phyloP scores from a whole-genome alignment of 768 basidiomycete genomes.

The Macrolepiota fuliginosa region DNA sequence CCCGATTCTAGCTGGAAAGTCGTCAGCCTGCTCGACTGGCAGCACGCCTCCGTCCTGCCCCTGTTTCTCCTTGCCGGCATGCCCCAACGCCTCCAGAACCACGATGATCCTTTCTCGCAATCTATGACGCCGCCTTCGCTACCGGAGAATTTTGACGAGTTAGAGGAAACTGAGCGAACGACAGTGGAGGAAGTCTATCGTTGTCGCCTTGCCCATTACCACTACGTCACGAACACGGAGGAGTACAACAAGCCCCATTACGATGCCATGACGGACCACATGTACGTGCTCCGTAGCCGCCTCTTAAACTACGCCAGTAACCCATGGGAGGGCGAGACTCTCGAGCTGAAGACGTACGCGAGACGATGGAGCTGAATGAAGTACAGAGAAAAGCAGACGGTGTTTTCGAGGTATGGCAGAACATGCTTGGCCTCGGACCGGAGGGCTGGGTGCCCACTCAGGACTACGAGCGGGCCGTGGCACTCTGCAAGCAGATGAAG shows the following conservation, averaged over 20 bases:
- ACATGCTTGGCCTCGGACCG: constrained; percentile 29
- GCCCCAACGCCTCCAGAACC: constrained; percentile 44
- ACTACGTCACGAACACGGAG: constrained; percentile 44
- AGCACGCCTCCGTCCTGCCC: constrained; percentile 54
- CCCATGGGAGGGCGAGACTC: constrained; percentile 52
- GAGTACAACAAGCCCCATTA: constrained; percentile 44
- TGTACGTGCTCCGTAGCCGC: constrained; percentile 26
- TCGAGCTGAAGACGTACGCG: constrained; percentile 42
- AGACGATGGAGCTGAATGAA: constrained; percentile 38
- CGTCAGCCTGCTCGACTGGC: constrained; percentile 50
- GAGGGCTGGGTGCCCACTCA: constrained; percentile 43
- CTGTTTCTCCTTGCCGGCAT: constrained; percentile 46
- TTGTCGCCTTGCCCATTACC: constrained; percentile 46
- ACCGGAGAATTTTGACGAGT: constrained; percentile 38
- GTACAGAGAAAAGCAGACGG: too few species aligned
- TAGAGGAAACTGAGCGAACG: constrained; percentile 38
- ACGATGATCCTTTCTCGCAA: constrained; percentile 39
- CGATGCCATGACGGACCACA: constrained; percentile 34
- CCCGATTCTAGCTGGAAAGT: constrained; percentile 39
- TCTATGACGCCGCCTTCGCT: constrained; percentile 38
- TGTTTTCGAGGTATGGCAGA: constrained; percentile 24
- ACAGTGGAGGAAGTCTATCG: constrained; percentile 33
- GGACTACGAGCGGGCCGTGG: constrained; percentile 38
- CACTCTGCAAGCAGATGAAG: constrained; percentile 31
- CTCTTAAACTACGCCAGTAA: constrained; percentile 42